Conservation (phyloP, 345 rosid genomes). For the Schrenkiella parvula region DNA sequence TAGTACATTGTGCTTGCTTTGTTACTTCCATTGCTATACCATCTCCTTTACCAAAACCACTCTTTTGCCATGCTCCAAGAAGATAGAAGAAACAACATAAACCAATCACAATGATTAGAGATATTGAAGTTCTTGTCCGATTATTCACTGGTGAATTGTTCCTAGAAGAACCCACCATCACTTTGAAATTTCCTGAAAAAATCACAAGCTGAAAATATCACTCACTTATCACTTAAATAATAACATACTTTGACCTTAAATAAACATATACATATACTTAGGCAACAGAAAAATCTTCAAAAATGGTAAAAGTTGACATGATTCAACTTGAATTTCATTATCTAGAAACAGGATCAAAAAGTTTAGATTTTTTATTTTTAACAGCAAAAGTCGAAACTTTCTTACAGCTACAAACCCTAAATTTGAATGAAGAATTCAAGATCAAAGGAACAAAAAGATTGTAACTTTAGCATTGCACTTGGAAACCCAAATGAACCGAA, state of each 20-base stretch:
- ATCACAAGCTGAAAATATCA: neutral
- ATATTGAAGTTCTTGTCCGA: slow-evolving; percentile 51
- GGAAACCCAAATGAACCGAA: neutral
- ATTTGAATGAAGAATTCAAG: neutral
- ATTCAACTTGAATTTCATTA: neutral
- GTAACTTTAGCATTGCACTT: neutral
- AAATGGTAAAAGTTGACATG: neutral
- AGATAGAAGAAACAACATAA: slow-evolving; percentile 88
- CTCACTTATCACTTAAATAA: neutral
- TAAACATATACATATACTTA: no score
- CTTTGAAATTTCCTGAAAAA: slow-evolving; percentile 15
- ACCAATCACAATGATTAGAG: slow-evolving; percentile 65
- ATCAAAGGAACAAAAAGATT: neutral
- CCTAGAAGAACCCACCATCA: slow-evolving; percentile 49
- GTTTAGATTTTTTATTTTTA: neutral
- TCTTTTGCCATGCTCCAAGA: slow-evolving; percentile 93
- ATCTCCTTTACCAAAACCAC: slow-evolving; percentile 94
- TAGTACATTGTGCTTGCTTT: slow-evolving; percentile 57
- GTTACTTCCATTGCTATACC: slow-evolving; percentile 63
- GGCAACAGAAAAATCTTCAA: no score
- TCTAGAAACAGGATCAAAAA: neutral
- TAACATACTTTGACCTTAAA: neutral
- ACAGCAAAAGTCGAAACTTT: neutral
- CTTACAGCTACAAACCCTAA: neutral
- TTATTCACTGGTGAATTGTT: slow-evolving; percentile 31